Percentiles rank a stretch among this genome's conserved stretches.
Evolutionary conservation across 2,329 filamentous ascomycete species (phyloP).

Genomic region (Monosporascus sp.): DNA sequence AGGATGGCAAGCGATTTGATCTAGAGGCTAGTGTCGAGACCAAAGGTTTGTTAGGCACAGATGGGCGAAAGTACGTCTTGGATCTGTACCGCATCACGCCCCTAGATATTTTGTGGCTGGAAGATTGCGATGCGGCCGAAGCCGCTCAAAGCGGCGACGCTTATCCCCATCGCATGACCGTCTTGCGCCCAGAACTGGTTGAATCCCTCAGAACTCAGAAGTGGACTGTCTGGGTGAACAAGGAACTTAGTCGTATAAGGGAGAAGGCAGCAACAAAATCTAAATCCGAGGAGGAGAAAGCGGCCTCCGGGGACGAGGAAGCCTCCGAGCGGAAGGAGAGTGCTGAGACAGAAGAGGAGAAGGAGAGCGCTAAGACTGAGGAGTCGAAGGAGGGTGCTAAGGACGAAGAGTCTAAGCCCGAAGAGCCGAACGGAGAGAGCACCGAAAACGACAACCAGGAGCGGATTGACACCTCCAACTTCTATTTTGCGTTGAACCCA

Average conservation of each 20-base stretch:
- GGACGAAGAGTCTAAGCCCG: slow-evolving; percentile 5
- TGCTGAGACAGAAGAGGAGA: slow-evolving; percentile 26
- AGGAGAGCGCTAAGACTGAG: slow-evolving; percentile 6
- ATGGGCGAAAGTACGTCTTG: slow-evolving; percentile 94
- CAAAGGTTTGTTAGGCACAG: slow-evolving; percentile 93
- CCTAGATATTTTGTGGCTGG: slow-evolving; percentile 84
- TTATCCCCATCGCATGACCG: slow-evolving; percentile 96
- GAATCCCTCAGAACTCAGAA: slow-evolving; percentile 80
- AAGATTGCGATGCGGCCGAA: slow-evolving; percentile 57
- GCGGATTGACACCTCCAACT: slow-evolving; percentile 79
- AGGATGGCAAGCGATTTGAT: slow-evolving; percentile 84
- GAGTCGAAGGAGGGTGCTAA: slow-evolving; percentile 2
- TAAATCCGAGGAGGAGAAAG: slow-evolving; percentile 29
- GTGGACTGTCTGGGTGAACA: slow-evolving; percentile 83
- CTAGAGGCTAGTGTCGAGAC: slow-evolving; percentile 95
- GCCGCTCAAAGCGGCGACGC: slow-evolving; percentile 38
- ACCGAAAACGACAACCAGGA: slow-evolving; percentile 46
- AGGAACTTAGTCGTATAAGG: slow-evolving; percentile 59
- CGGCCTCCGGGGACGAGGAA: slow-evolving; percentile 17
- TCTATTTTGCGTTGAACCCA: slow-evolving; percentile 85
- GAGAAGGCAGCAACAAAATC: slow-evolving; percentile 30
- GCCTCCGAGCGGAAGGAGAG: slow-evolving; percentile 20
- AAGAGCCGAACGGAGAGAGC: slow-evolving; percentile 28
- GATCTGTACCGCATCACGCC: slow-evolving; percentile 94
- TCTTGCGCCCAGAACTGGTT: slow-evolving; percentile 83